Evolutionary conservation across 2,329 filamentous ascomycete species (phyloP).

Genomic region (Penicillium psychrosexuale): DNA sequence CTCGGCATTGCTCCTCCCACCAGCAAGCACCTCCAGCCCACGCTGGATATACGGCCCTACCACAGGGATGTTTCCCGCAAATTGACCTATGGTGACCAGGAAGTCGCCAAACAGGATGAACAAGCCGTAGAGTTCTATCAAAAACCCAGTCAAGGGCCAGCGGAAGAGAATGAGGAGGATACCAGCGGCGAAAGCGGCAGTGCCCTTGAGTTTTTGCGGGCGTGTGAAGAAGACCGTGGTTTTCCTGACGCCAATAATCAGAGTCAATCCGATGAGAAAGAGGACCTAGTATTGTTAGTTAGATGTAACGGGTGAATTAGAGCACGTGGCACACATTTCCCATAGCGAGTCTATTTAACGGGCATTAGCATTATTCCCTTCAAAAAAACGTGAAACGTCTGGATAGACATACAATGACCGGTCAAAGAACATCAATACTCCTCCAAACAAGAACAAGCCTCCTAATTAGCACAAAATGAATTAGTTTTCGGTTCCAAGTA

Average conservation of each 20-base stretch:
- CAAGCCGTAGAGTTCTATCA: slow-evolving; percentile 89
- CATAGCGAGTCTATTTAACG: slow-evolving; percentile 75
- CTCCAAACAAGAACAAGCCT: slow-evolving; percentile 89
- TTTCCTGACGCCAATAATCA: slow-evolving; percentile 90
- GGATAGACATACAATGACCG: slow-evolving; percentile 71
- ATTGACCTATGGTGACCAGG: slow-evolving; percentile 83
- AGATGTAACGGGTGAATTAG: not conserved
- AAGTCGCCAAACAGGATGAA: slow-evolving; percentile 94
- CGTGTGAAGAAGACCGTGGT: slow-evolving; percentile 93
- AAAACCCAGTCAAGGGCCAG: slow-evolving; percentile 89
- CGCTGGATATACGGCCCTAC: slow-evolving; percentile 81
- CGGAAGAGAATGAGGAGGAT: slow-evolving; percentile 80
- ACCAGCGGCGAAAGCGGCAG: slow-evolving; percentile 78
- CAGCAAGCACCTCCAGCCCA: slow-evolving; percentile 66
- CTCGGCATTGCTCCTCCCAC: slow-evolving; percentile 70
- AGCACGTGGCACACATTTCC: slow-evolving; percentile 67
- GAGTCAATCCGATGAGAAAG: slow-evolving; percentile 92
- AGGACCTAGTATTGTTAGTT: slow-evolving; percentile 65
- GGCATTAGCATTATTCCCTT: slow-evolving; percentile 5
- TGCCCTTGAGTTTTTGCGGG: slow-evolving; percentile 87
- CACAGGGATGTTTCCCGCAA: slow-evolving; percentile 79
- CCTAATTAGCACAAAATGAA: slow-evolving; percentile 51
- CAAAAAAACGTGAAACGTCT: not conserved
- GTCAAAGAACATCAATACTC: slow-evolving; percentile 96
- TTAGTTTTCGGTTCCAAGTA: slow-evolving; percentile 12